A percentile compares a stretch with the other conserved stretches of the same genome.
phyloP scores from a whole-genome alignment of 345 rosid species.

The Isatis tinctoria region DNA sequence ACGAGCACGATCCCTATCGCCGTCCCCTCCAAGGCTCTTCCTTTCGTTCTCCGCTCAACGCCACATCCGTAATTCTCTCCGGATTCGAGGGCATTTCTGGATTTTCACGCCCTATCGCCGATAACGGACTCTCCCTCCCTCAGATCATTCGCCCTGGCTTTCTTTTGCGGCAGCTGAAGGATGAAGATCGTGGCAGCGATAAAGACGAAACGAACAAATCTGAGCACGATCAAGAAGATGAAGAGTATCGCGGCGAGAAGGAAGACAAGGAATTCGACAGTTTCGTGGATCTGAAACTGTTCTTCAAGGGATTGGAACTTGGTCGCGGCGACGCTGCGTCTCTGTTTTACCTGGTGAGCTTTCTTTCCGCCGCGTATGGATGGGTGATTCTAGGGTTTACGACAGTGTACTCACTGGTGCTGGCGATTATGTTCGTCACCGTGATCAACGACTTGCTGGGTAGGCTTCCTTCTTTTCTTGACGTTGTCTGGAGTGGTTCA shows the following conservation, averaged over 20 bases:
- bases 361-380: constrained; percentile 83
- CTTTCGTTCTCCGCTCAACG: constrained; percentile 44
- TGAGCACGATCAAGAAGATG: constrained; percentile 7
- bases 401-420: constrained; percentile 70
- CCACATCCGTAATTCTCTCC: constrained; percentile 51
- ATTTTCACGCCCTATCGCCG: constrained; percentile 45
- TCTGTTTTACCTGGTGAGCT: constrained; percentile 64
- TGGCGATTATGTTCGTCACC: constrained; percentile 68
- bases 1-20: constrained; percentile 50
- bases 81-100: constrained; percentile 51
- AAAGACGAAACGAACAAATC: constrained; percentile 18
- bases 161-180: constrained; percentile 34
- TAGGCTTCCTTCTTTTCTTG: constrained; percentile 49
- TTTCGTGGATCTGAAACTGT: constrained; percentile 52
- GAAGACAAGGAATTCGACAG: constrained; percentile 39
- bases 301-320: constrained; percentile 63
- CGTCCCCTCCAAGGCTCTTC: constrained; percentile 42
- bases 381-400: constrained; percentile 92
- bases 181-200: background rate
- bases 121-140: constrained; percentile 52
- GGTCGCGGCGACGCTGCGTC: constrained; percentile 70
- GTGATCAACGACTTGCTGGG: constrained; percentile 64
- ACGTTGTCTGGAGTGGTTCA: constrained; percentile 68
- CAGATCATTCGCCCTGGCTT: constrained; percentile 57
- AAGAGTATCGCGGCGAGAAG: constrained; percentile 21